A percentile compares a stretch with the other conserved stretches of the same genome.
These are phyloP conservation scores for Hymenotorrendiella dingleyae DNA, from an alignment of 2,329 filamentous ascomycete genomes.

Conservation along the genomic window DNA sequence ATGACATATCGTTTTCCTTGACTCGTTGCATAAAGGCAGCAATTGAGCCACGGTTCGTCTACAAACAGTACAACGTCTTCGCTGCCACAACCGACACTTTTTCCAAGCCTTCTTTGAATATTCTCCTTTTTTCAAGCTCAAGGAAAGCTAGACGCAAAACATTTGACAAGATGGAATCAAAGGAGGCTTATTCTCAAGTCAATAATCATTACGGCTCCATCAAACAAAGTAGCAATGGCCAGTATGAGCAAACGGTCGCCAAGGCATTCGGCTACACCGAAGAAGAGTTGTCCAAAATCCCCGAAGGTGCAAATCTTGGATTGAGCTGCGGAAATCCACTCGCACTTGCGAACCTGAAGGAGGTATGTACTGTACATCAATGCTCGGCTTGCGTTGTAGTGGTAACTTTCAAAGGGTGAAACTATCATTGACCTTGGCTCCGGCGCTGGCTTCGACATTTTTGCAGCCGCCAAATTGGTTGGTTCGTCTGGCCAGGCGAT, in stretches of 20 bases:
- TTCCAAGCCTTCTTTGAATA: too few relatives aligned
- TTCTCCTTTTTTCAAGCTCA: too few relatives aligned
- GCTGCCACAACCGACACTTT: too few relatives aligned
- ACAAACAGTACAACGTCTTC: too few relatives aligned
- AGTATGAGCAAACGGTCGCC: constrained; percentile 34
- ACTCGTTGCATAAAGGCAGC: too few relatives aligned
- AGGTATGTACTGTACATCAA: neutral
- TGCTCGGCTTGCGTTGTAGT: neutral
- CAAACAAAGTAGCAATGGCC: neutral
- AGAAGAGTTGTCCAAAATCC: constrained; percentile 15
- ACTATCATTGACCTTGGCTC: constrained; percentile 51
- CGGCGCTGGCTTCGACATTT: constrained; percentile 53
- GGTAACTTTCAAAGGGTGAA: constrained; percentile 40
- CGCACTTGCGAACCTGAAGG: constrained; percentile 13
- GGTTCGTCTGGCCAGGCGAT: constrained; percentile 43
- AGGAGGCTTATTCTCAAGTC: neutral
- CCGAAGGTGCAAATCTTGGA: constrained; percentile 19
- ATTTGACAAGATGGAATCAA: neutral
- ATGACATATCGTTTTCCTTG: too few relatives aligned
- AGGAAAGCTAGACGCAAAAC: too few relatives aligned
- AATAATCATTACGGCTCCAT: neutral
- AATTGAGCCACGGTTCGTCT: too few relatives aligned
- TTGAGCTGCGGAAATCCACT: constrained; percentile 21
- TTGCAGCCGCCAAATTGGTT: constrained; percentile 45
- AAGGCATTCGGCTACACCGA: constrained; percentile 46